Conservation (phyloP, 1,284 basidiomycete species). For the Rhodofomes roseus region DNA sequence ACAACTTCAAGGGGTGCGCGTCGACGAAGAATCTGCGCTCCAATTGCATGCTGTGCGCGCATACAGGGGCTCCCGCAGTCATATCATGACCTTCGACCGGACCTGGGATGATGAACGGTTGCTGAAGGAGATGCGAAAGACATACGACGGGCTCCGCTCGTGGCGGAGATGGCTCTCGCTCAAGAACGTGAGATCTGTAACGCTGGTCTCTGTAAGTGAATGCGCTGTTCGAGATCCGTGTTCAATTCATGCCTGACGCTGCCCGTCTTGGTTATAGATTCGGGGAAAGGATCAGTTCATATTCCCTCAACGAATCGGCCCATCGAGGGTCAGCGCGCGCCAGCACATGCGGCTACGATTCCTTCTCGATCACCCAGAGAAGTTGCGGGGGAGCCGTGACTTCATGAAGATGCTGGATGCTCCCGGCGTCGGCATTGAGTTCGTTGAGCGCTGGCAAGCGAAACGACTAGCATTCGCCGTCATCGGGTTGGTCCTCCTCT, state of each 20-base stretch:
- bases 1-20: too few relatives aligned
- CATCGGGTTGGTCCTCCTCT: slow-evolving; percentile 8
- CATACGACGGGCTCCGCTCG: neutral
- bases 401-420: slow-evolving; percentile 12
- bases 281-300: slow-evolving; percentile 9
- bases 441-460: slow-evolving; percentile 18
- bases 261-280: neutral
- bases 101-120: neutral
- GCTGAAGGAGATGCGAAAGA: neutral
- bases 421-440: slow-evolving; percentile 16
- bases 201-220: neutral
- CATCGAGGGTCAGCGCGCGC: slow-evolving; percentile 10
- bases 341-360: slow-evolving; percentile 18
- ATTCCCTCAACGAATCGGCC: slow-evolving; percentile 19
- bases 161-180: neutral
- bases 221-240: too few relatives aligned
- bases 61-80: neutral
- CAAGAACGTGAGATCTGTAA: neutral
- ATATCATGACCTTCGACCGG: neutral
- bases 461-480: slow-evolving; percentile 8
- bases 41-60: neutral
- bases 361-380: slow-evolving; percentile 15
- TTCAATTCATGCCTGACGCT: too few relatives aligned
- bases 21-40: too few relatives aligned
- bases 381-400: slow-evolving; percentile 11